Evolutionary conservation across 2,329 filamentous ascomycete genomes (phyloP).

Genomic region (Talaromyces verruculosus): DNA sequence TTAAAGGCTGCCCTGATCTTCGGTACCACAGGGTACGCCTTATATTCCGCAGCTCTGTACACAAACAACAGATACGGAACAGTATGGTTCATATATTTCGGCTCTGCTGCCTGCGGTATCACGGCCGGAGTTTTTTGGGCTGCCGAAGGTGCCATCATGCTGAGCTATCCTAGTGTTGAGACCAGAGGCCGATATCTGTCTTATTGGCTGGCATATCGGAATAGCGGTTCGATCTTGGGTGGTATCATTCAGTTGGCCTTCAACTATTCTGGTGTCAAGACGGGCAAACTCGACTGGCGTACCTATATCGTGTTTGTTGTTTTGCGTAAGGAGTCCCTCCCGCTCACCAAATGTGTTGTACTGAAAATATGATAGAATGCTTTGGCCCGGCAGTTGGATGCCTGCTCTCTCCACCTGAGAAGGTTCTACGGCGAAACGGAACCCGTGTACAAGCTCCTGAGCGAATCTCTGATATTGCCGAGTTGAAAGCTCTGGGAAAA

Average conservation of each 20-base stretch:
- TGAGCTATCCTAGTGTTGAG: slow-evolving; percentile 38
- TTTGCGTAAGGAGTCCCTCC: background rate
- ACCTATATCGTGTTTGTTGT: background rate
- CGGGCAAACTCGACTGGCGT: background rate
- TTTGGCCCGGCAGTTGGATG: background rate
- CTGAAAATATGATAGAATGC: background rate
- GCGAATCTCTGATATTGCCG: background rate
- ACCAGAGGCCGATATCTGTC: background rate
- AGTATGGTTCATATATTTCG: slow-evolving; percentile 52
- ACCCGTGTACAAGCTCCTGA: background rate
- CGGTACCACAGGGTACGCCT: background rate
- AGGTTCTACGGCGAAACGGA: background rate
- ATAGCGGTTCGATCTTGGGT: background rate
- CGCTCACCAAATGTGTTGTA: background rate
- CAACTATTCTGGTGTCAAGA: background rate
- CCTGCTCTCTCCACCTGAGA: background rate
- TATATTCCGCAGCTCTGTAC: background rate
- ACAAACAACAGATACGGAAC: slow-evolving; percentile 52
- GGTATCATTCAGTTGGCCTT: background rate
- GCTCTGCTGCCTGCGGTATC: slow-evolving; percentile 46
- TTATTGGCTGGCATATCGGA: background rate
- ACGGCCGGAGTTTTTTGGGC: slow-evolving; percentile 53
- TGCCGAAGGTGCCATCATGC: slow-evolving; percentile 49
- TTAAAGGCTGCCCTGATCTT: slow-evolving; percentile 2
- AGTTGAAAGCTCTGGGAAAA: background rate